Conservation (phyloP, 371 early-diverging fungal genomes). For the Mortierella sp. region DNA sequence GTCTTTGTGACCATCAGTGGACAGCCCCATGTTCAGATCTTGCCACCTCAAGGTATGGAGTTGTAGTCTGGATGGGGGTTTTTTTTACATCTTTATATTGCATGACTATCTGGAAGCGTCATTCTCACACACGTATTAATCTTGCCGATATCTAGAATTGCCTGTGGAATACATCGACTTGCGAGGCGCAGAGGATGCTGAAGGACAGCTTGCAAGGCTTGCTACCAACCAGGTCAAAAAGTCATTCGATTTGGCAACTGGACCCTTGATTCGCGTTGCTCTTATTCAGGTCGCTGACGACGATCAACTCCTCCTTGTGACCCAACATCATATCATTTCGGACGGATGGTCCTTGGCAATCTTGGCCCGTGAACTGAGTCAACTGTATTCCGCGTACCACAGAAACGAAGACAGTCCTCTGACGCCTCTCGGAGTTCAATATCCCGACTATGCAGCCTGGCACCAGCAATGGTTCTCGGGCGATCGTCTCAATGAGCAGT, state of each 20-base stretch:
- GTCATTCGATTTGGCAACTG: conserved; percentile 7
- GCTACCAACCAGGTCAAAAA: neutral
- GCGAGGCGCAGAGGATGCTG: neutral
- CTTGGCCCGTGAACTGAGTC: conserved; percentile 12
- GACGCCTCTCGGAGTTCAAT: conserved; percentile 11
- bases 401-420: conserved; percentile 1
- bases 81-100: too few relatives aligned
- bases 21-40: conserved; percentile 6
- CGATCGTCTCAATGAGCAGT: conserved; percentile 15
- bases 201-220: neutral
- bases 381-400: conserved; percentile 6
- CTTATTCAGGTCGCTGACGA: neutral
- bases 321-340: conserved; percentile 15
- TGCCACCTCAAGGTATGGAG: conserved; percentile 5
- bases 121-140: neutral
- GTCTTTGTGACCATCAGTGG: conserved; percentile 9
- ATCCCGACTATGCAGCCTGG: conserved; percentile 20
- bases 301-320: neutral
- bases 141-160: neutral
- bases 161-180: conserved; percentile 1
- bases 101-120: too few relatives aligned
- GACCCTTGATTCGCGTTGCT: conserved; percentile 11
- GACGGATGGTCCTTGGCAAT: conserved; percentile 16
- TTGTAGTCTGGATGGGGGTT: neutral
- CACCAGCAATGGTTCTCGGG: conserved; percentile 13